Percentiles rank a stretch among this genome's conserved stretches.
Evolutionary conservation across 495 filamentous ascomycete species (phyloP).

Genomic region (Penicillium dipodomyicola): DNA sequence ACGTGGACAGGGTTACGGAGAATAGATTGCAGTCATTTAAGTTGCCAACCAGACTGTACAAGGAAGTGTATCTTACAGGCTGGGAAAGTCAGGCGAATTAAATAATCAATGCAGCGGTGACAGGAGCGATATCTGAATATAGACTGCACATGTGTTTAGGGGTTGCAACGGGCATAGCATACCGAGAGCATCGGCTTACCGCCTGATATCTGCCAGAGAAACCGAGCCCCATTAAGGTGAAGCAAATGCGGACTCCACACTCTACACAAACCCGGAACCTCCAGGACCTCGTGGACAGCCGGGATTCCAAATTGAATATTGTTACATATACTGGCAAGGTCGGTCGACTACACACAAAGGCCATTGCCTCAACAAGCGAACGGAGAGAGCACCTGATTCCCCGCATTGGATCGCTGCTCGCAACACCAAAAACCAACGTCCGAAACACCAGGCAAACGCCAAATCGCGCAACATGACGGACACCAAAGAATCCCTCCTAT

Average conservation of each 20-base stretch:
- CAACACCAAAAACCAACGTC: slow-evolving; percentile 8
- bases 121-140: neutral
- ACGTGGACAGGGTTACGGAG: slow-evolving; percentile 13
- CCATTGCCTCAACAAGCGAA: neutral
- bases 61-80: neutral
- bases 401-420: slow-evolving; percentile 7
- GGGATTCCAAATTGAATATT: neutral
- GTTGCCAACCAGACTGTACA: neutral
- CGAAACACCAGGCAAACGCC: slow-evolving; percentile 3
- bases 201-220: slow-evolving; percentile 2
- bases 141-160: neutral
- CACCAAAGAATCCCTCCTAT: slow-evolving; percentile 35
- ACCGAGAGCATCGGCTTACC: slow-evolving; percentile 4
- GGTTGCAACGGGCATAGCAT: neutral
- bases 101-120: neutral
- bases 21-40: neutral
- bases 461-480: slow-evolving; percentile 31
- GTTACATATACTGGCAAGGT: neutral
- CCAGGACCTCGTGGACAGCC: neutral
- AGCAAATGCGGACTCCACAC: neutral
- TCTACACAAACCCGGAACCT: neutral
- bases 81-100: neutral
- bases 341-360: neutral
- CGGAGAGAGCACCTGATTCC: neutral
- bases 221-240: neutral